Evolutionary conservation across 257 asterid genomes (phyloP), one percentile per base, ranked within the genome.

Genomic region (Lycium ferocissimum): DNA sequence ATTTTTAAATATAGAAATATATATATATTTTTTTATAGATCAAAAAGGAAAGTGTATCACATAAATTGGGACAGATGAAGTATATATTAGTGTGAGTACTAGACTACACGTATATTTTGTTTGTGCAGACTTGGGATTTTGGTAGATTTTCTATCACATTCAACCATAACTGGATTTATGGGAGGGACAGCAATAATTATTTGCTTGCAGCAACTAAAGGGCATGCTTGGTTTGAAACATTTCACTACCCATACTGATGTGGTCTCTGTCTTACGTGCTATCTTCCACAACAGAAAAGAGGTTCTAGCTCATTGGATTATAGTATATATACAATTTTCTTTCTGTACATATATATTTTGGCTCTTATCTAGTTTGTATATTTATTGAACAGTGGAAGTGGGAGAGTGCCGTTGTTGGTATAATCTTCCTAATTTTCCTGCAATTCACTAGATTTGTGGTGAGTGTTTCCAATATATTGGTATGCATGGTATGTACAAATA

Each of bases 121-220:
- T 73, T 73, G 37, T 72, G 35, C 90, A 94, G 98, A 81, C 86
- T 95, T 66, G 98, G 98, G 2, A 90, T 95, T 81, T 79, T 95
- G 92, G 92, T 95, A 8, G 98, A 95, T 86, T 94, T 95, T 85
- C 89, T 95, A 20, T 87, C 98, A 12, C 98, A 95, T 86, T 95
- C 98, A 8, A 94, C 98, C 0, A 95, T 95, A 2, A 85, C 90
- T 6, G 98, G 98, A 18, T 95, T 95, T 87, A 95, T 95, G 98
- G 95, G 98, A 38, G 98, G 98, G 54, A 95, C 98, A 2, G 96
- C 98, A 3, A 56, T 90, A 8, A 88, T 95, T 11, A 95, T 95
- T 67, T 87, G 90, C 85, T 83, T 95, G 33, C 98, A 95, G 87
- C 98, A 95, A 87, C 66, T 95, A 87, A 95, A 91, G 84, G 98